phyloP scores from a whole-genome alignment of 2,329 filamentous ascomycete species.

The Verticillium longisporum region DNA sequence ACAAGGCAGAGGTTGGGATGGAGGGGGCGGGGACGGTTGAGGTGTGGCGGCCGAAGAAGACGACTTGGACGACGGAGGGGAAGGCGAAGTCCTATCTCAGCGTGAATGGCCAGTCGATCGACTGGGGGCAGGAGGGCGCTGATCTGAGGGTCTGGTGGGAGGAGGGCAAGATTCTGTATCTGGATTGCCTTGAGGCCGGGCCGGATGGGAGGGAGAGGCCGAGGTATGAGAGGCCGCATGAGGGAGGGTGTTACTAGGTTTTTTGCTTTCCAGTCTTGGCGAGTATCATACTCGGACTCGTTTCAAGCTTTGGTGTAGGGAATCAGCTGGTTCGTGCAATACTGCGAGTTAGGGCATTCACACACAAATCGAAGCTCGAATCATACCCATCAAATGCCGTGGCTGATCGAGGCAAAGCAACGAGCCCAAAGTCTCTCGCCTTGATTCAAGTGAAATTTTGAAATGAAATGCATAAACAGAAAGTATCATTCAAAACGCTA shows the following conservation, averaged over 20 bases:
- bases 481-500: not conserved
- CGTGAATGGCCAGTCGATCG: conserved; percentile 29
- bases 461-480: no score
- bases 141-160: conserved; percentile 28
- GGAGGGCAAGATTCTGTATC: conserved; percentile 22
- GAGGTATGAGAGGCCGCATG: conserved; percentile 9
- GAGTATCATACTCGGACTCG: no score
- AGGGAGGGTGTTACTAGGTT: not conserved
- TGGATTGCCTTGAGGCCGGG: conserved; percentile 10
- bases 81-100: conserved; percentile 20
- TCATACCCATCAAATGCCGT: no score
- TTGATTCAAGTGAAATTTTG: no score
- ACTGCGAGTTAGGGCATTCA: no score
- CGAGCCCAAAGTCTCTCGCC: no score
- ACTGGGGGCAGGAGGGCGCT: conserved; percentile 27
- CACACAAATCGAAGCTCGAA: no score
- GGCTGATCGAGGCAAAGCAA: no score
- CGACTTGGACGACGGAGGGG: conserved; percentile 15
- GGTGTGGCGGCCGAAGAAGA: conserved; percentile 21
- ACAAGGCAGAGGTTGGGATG: conserved; percentile 2
- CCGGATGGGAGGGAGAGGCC: not conserved
- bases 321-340: no score
- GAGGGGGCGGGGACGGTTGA: not conserved
- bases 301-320: no score
- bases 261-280: not conserved